Percentiles rank a stretch among this genome's conserved stretches.
Evolutionary conservation across 352 stramenopile species (phyloP).

Genomic region (Phytopythium sindhum): DNA sequence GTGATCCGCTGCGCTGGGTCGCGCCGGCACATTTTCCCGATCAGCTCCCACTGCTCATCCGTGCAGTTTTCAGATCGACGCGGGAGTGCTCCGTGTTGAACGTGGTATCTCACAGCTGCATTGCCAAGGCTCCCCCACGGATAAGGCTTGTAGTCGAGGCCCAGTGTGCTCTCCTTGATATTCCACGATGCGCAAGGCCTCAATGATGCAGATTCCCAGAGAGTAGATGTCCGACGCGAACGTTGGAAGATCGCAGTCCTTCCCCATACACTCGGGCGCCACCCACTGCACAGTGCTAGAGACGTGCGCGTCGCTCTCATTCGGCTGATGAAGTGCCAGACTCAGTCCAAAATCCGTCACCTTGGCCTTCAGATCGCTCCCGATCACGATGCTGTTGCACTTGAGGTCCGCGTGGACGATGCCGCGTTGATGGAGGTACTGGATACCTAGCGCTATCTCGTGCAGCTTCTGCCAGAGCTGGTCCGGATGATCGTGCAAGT

Average conservation of each 20-base stretch:
- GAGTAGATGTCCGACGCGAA: slow-evolving; percentile 2
- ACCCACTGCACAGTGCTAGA: slow-evolving; percentile 17
- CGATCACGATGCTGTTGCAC: slow-evolving; percentile 12
- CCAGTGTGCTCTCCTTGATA: not conserved
- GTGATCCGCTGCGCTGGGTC: not conserved
- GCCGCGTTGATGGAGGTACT: not conserved
- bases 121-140: not conserved
- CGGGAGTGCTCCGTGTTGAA: not conserved
- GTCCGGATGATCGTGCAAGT: not conserved
- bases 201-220: not conserved
- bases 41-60: not conserved
- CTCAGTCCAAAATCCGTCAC: not conserved
- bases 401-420: not conserved
- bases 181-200: not conserved
- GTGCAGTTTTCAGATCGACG: not conserved
- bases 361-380: not conserved
- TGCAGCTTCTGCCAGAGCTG: not conserved
- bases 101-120: not conserved
- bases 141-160: not conserved
- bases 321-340: not conserved
- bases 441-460: not conserved
- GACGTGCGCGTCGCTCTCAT: not conserved
- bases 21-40: not conserved
- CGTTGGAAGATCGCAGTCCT: slow-evolving; percentile 4
- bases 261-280: slow-evolving; percentile 25